Base-by-base conservation (phyloP, 805 yeast species). In the Starmerella vitae region DNA sequence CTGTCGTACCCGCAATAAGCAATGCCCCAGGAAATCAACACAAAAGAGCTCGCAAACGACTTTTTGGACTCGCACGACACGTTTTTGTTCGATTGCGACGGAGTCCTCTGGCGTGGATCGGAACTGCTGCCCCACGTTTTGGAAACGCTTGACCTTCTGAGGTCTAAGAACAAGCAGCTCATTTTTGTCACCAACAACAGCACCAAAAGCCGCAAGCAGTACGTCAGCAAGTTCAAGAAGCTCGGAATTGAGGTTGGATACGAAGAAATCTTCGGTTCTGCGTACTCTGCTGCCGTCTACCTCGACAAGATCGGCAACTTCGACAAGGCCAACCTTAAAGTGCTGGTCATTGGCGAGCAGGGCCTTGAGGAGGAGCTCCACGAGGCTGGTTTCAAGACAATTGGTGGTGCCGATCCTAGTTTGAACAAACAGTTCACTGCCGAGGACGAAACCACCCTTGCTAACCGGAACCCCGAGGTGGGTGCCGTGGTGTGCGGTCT, bases 181-280 rank as follows among this genome's bases (percentile, higher is more conserved):
- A 68, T 86, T 32, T 91, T 91, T 62, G 98, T 91, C 21, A 86
- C 98, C 33, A 91, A 91, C 66, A 91, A 91, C 63, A 83, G 95
- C 17, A 83, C 96, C 22, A 88, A 91, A 57, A 79, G 95, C 2
- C 67, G 98, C 44, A 61, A 64, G 25, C 77, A 77, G 30, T 91
- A 91, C 58, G 69, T 80, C 22, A 59, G 65, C 48, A 91, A 91
- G 61, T 84, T 91, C 56, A 68, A 64, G 13, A 72, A 75, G 39
- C 75, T 76, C 34, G 70, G 72, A 2, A 53, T 72, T 33, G 63
- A 44, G 9, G 67, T 61, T 19, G 43, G 43, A 20, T 50, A 65
- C 46, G 75, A 73, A 26, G 94, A 88, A 57, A 75, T 91, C 15
- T 86, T 91, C 55, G 93, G 96, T 6, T 79, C 93, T 3, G 77